Base-by-base conservation (phyloP, 768 basidiomycete species). In the Russula brevipes region DNA sequence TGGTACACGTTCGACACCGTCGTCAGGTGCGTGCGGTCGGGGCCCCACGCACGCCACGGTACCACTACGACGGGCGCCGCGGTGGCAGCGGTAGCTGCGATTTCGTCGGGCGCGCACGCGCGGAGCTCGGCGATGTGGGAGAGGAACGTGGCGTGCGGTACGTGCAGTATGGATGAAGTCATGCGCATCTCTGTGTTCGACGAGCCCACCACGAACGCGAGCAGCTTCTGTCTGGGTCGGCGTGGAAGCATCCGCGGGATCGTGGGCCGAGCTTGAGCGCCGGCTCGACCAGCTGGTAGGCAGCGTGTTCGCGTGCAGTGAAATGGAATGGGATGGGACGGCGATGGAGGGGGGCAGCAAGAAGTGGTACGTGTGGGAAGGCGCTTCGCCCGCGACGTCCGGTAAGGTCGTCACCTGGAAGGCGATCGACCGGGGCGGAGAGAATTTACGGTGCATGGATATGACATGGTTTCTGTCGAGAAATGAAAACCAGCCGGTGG, bases 41-140 rank as follows among this genome's bases (percentile, higher is more conserved):
- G 41, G 33, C 31, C 31, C 58, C 58, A 59, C 2, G 10, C 50
- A n/a, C 24, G 39, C 58, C 58, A 59, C 12, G 58, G 58, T 14
- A 52, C 50, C 51, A 44, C 31, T 4, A 54, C 49, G 8, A 47
- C 24, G 24, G 24, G 24, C 24, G 24, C 14, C 38, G 38, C 38
- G 24, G 57, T 45, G 6, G 47, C 0, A 3, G n/a, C 57, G 30
- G 44, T 36, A 6, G 1, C 17, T 16, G 17, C n/a, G 17, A 8
- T 4, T 24, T 24, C 24, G 24, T 24, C 38, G 42, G 12, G 5
- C 42, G 57, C 38, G n/a, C 36, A 17, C 14, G n/a, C n/a, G 12
- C 10, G 30, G 54, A 42, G 54, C 30, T 19, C 30, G 39, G 30
- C 42, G 31, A 60, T 60, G 42, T 45, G n/a, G 36, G 44, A n/a